Conservation (phyloP, 2,329 filamentous ascomycete species). For the Teratosphaeria viscida region DNA sequence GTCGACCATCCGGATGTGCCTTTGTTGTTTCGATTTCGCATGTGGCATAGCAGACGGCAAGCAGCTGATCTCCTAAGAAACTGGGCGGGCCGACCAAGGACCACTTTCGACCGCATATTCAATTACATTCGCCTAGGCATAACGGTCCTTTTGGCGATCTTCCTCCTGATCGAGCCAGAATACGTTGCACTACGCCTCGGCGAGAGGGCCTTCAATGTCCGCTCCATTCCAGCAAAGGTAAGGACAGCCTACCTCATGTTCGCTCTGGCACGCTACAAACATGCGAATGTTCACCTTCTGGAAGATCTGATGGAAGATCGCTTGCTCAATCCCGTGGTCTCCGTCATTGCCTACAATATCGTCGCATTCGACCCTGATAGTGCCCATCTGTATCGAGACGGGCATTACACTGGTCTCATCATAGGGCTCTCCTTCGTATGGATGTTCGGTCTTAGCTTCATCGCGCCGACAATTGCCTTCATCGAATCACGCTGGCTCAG, state of each 20-base stretch:
- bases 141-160: neutral
- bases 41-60: neutral
- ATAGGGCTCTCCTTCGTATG: neutral
- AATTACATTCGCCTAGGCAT: neutral
- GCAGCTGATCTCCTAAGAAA: neutral
- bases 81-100: neutral
- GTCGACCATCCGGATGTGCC: neutral
- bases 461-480: neutral
- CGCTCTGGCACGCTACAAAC: neutral
- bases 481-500: neutral
- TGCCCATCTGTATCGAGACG: neutral
- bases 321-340: neutral
- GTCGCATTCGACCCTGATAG: neutral
- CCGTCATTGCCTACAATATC: neutral
- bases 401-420: neutral
- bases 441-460: neutral
- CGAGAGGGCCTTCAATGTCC: neutral
- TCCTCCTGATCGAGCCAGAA: neutral
- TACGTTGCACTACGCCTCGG: neutral
- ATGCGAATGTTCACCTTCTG: neutral
- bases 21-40: neutral
- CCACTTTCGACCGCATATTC: neutral
- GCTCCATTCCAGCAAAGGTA: neutral
- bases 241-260: neutral
- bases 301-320: neutral